phyloP scores from a whole-genome alignment of 257 asterid genomes.

The Forsythia viridissima region DNA sequence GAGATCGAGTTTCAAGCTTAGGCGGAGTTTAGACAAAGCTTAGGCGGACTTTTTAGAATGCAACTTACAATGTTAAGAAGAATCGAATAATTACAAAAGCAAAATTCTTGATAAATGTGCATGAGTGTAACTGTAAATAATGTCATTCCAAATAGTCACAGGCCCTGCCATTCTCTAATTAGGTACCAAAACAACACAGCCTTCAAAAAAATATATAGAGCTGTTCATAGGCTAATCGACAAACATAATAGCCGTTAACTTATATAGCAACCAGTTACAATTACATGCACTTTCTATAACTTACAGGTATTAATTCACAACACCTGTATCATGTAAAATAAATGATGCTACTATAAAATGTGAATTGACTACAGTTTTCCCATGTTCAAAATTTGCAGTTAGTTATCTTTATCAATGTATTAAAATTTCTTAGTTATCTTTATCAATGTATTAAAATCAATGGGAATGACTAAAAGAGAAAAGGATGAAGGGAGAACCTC shows the following conservation, averaged over 20 bases:
- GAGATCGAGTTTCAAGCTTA: too few species aligned
- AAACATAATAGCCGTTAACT: background rate
- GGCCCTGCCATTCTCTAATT: background rate
- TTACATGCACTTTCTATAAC: background rate
- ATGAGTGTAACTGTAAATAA: background rate
- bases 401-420: background rate
- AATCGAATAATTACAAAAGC: background rate
- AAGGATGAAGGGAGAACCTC: conserved; percentile 48
- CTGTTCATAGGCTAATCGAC: background rate
- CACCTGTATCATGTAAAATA: background rate
- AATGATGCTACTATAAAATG: background rate
- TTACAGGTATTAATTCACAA: background rate
- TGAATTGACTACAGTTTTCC: background rate
- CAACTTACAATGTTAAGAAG: background rate
- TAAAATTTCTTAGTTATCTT: too few species aligned
- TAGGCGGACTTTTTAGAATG: too few species aligned
- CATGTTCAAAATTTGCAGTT: too few species aligned
- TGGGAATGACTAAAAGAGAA: background rate
- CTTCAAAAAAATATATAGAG: background rate
- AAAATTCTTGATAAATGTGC: background rate
- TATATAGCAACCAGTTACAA: background rate
- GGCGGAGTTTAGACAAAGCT: too few species aligned
- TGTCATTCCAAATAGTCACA: background rate
- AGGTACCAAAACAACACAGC: background rate
- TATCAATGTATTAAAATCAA: background rate